Percentiles rank a stretch among this genome's conserved stretches.
These are phyloP conservation scores for Paraconiothyrium sp. DNA, from an alignment of 2,329 filamentous ascomycete species.

Conservation along the genomic window DNA sequence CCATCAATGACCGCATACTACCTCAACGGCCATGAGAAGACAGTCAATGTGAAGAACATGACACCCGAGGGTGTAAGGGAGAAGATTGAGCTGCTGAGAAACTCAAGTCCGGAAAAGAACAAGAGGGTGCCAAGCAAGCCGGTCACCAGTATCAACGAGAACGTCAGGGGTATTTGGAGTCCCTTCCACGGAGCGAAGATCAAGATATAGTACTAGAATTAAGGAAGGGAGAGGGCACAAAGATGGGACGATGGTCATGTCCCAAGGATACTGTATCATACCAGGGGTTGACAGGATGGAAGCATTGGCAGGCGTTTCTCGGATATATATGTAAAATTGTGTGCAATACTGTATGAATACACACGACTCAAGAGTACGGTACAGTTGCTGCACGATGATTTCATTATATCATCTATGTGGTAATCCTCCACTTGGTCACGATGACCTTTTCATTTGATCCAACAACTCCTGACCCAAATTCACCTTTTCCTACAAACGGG, in stretches of 20 bases:
- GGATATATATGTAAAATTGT: slow-evolving; percentile 32
- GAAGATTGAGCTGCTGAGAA: slow-evolving; percentile 78
- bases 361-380: slow-evolving; percentile 1
- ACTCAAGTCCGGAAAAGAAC: slow-evolving; percentile 79
- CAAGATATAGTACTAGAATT: slow-evolving; percentile 32
- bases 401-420: slow-evolving; percentile 6
- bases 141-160: slow-evolving; percentile 70
- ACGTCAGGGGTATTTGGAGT: slow-evolving; percentile 72
- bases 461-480: background rate
- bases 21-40: slow-evolving; percentile 87
- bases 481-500: slow-evolving; percentile 46
- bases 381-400: slow-evolving; percentile 3
- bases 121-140: slow-evolving; percentile 64
- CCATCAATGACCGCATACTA: slow-evolving; percentile 90
- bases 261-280: background rate
- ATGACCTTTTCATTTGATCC: background rate
- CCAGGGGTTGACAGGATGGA: slow-evolving; percentile 2
- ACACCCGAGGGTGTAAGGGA: slow-evolving; percentile 80
- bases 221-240: background rate
- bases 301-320: slow-evolving; percentile 32
- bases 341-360: slow-evolving; percentile 32
- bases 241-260: background rate
- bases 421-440: slow-evolving; percentile 2
- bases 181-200: slow-evolving; percentile 66
- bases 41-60: slow-evolving; percentile 89